These are phyloP conservation scores for Punica granatum DNA, from an alignment of 345 rosid genomes.

Conservation along the genomic window DNA sequence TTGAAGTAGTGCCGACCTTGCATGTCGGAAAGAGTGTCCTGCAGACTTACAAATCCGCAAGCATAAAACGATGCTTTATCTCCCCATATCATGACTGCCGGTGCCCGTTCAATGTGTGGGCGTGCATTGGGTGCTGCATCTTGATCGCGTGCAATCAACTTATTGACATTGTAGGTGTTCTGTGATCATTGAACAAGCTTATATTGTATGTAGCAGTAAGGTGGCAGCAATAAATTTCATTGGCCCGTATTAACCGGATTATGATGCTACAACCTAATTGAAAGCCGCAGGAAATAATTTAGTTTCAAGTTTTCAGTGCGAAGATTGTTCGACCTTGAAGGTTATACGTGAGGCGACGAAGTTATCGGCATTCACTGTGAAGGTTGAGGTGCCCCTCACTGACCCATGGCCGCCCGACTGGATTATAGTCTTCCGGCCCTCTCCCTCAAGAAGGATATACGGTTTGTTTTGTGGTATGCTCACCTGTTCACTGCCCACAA, in stretches of 20 bases:
- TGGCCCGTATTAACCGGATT: neutral
- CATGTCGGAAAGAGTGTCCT: conserved; percentile 3
- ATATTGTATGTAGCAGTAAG: too few species aligned
- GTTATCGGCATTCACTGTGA: neutral
- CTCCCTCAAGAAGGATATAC: conserved; percentile 3
- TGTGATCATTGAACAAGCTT: neutral
- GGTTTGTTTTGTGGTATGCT: neutral
- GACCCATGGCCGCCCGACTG: neutral
- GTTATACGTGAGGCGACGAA: conserved; percentile 1
- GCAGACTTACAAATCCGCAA: conserved; percentile 7
- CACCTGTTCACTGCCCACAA: conserved; percentile 8
- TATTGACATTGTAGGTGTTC: conserved; percentile 5
- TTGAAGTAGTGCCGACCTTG: conserved; percentile 1
- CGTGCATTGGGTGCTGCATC: neutral
- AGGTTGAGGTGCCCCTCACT: neutral
- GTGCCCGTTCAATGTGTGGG: neutral
- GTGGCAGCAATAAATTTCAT: too few species aligned
- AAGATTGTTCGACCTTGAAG: neutral
- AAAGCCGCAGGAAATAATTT: neutral
- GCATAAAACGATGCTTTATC: conserved; percentile 8
- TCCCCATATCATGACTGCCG: neutral
- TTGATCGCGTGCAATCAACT: neutral
- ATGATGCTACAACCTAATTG: too few species aligned
- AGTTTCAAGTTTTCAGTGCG: neutral
- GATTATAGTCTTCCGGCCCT: neutral